phyloP scores from a whole-genome alignment of 108 stramenopile genomes.

The Cylindrotheca fusiformis region DNA sequence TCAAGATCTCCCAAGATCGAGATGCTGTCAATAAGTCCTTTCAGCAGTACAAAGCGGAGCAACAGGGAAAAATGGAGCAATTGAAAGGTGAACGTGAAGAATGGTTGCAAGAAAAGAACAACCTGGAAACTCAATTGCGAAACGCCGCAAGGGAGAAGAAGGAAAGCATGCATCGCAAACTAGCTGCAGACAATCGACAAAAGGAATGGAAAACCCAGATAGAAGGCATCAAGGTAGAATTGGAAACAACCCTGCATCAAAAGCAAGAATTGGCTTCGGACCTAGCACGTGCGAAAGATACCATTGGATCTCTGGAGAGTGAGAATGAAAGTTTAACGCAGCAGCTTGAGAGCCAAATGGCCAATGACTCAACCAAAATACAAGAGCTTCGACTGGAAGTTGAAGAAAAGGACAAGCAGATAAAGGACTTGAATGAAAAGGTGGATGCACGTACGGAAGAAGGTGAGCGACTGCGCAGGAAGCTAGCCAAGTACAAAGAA shows the following conservation, averaged over 20 bases:
- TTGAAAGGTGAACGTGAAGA: slow-evolving; percentile 1
- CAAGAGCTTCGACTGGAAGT: background rate
- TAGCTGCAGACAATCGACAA: slow-evolving; percentile 30
- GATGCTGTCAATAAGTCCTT: background rate
- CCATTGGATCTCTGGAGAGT: slow-evolving; percentile 13
- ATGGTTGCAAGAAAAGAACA: slow-evolving; percentile 7
- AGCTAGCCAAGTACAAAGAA: slow-evolving; percentile 9
- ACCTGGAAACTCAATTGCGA: slow-evolving; percentile 14
- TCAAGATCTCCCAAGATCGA: background rate
- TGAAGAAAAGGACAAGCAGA: background rate
- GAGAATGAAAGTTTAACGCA: slow-evolving; percentile 7
- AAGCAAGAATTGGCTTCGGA: slow-evolving; percentile 16
- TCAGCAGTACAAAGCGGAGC: background rate
- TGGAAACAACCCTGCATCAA: slow-evolving; percentile 10
- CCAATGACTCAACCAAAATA: background rate
- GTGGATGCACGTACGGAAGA: slow-evolving; percentile 5
- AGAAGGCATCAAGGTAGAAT: slow-evolving; percentile 10
- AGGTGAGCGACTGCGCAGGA: slow-evolving; percentile 1
- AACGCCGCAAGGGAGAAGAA: slow-evolving; percentile 17
- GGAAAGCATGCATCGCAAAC: slow-evolving; percentile 23
- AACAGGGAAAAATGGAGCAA: slow-evolving; percentile 6
- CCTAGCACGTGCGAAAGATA: slow-evolving; percentile 1
- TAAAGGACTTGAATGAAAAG: background rate
- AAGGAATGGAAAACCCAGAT: slow-evolving; percentile 26
- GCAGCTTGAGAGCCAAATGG: slow-evolving; percentile 2